These are phyloP conservation scores for Chalaropsis thielavioides DNA, from an alignment of 2,329 filamentous ascomycete genomes.

Conservation along the genomic window DNA sequence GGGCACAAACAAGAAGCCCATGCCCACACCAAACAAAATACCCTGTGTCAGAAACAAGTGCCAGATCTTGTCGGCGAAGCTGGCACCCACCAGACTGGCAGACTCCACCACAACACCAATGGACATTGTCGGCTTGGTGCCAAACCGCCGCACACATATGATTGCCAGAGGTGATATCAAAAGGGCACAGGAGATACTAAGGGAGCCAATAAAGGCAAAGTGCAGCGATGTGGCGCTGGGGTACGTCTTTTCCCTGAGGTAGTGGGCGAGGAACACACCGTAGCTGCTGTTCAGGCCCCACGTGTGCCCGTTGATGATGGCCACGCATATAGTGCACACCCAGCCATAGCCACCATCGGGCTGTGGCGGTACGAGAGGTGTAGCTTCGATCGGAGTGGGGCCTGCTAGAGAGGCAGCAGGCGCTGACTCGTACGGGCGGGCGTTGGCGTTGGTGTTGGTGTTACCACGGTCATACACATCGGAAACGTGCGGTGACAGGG, in stretches of 20 bases:
- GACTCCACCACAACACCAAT: slow-evolving; percentile 51
- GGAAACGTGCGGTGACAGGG: background rate
- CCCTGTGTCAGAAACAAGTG: slow-evolving; percentile 65
- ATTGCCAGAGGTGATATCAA: slow-evolving; percentile 56
- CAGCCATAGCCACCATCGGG: slow-evolving; percentile 47
- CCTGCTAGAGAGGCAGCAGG: background rate
- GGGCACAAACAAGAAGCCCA: slow-evolving; percentile 62
- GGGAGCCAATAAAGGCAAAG: slow-evolving; percentile 59
- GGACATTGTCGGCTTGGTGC: slow-evolving; percentile 49
- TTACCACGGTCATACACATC: background rate
- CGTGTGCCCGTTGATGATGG: slow-evolving; percentile 51
- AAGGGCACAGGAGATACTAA: slow-evolving; percentile 35
- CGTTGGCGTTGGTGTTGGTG: background rate
- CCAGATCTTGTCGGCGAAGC: slow-evolving; percentile 55
- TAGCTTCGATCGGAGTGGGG: background rate
- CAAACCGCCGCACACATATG: slow-evolving; percentile 41
- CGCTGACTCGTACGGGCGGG: background rate
- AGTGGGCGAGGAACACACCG: slow-evolving; percentile 42
- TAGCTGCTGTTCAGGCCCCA: slow-evolving; percentile 53
- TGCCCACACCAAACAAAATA: slow-evolving; percentile 59
- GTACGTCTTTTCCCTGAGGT: slow-evolving; percentile 44
- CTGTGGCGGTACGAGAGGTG: slow-evolving; percentile 21
- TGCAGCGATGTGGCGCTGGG: slow-evolving; percentile 48
- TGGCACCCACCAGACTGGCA: slow-evolving; percentile 51
- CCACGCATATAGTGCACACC: slow-evolving; percentile 28